phyloP scores from a whole-genome alignment of 352 stramenopile genomes.

The Phytopythium montanum region DNA sequence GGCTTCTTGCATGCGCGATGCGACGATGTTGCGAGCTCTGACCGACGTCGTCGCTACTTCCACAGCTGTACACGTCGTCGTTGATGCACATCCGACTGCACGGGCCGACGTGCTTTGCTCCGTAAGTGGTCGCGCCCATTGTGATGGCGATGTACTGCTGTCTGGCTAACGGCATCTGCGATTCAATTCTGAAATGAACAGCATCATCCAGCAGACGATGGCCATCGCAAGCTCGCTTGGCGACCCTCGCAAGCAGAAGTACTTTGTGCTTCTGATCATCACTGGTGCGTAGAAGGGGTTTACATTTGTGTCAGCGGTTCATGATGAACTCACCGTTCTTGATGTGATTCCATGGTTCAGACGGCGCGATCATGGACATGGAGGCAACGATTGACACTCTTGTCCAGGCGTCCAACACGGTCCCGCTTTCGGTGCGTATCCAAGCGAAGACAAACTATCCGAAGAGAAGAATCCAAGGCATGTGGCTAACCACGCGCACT shows the following conservation, averaged over 20 bases:
- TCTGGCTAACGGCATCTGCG: not conserved
- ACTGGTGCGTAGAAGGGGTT: constrained; percentile 23
- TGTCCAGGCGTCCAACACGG: constrained; percentile 46
- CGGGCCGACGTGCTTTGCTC: constrained; percentile 54
- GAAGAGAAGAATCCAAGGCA: not conserved
- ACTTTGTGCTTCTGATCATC: constrained; percentile 86
- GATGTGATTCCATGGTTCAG: constrained; percentile 9
- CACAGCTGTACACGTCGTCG: constrained; percentile 49
- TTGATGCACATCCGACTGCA: constrained; percentile 47
- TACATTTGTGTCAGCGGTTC: not conserved
- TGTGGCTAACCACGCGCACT: not conserved
- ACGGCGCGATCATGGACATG: constrained; percentile 90
- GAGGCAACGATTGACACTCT: constrained; percentile 52
- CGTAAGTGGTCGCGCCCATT: constrained; percentile 20
- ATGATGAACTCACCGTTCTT: not conserved
- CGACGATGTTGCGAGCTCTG: not conserved
- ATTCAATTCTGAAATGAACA: constrained; percentile 2
- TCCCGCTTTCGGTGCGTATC: constrained; percentile 39
- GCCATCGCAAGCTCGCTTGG: constrained; percentile 33
- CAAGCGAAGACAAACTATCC: too few species aligned
- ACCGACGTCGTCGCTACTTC: not conserved
- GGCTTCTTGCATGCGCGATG: not conserved
- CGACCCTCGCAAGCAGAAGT: constrained; percentile 67
- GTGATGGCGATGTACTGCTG: not conserved
- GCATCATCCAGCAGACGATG: constrained; percentile 52